A percentile compares a stretch with the other conserved stretches of the same genome.
Conservation (phyloP, 768 basidiomycete species). For the Naganishia friedmannii region DNA sequence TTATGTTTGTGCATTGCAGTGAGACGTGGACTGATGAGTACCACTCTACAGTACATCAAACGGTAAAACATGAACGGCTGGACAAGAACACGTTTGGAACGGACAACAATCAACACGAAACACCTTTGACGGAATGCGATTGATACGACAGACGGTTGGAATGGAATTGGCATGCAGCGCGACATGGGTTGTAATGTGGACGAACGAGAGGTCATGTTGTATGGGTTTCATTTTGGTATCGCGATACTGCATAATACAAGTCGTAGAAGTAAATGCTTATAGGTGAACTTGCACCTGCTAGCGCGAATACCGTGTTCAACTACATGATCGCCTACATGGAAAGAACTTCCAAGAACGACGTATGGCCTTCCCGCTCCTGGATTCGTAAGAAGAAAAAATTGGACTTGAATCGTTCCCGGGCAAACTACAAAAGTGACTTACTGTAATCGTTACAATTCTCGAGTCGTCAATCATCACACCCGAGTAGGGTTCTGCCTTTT, state of each 20-base stretch:
- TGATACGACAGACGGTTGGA: too few species aligned
- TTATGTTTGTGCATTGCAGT: not conserved
- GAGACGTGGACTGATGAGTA: not conserved
- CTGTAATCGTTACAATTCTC: slow-evolving; percentile 29
- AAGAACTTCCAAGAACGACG: slow-evolving; percentile 5
- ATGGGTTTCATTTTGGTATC: not conserved
- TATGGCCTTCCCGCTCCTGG: slow-evolving; percentile 16
- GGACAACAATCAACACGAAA: too few species aligned
- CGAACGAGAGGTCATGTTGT: not conserved
- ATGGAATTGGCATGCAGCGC: too few species aligned
- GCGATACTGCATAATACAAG: not conserved
- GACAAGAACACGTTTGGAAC: too few species aligned
- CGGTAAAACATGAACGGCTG: too few species aligned
- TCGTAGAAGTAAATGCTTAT: not conserved
- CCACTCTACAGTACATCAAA: not conserved
- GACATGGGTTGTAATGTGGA: not conserved
- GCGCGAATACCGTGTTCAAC: not conserved
- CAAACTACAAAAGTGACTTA: slow-evolving; percentile 23
- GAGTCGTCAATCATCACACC: slow-evolving; percentile 33
- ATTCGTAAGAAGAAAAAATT: too few species aligned
- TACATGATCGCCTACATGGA: slow-evolving; percentile 1
- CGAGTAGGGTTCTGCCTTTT: slow-evolving; percentile 19
- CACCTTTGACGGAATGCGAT: too few species aligned
- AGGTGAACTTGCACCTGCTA: too few species aligned
- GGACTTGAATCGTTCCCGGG: too few species aligned